Conservation (phyloP, 768 basidiomycete genomes). For the Mycena epipterygia region DNA sequence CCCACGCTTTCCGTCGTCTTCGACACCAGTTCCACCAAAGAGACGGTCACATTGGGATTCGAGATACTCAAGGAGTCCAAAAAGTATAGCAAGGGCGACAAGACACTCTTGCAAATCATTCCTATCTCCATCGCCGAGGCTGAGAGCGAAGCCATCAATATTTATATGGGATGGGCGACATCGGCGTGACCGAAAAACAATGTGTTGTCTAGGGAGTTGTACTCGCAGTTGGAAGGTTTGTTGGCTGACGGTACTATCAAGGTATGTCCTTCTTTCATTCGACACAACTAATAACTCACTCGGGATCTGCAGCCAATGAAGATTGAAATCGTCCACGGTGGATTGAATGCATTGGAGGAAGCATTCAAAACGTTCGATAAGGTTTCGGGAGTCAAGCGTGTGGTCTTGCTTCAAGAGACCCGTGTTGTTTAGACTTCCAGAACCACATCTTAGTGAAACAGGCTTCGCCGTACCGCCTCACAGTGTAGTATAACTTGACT, state of each 20-base stretch:
- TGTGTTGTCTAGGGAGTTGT: conserved; percentile 11
- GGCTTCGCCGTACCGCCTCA: not conserved
- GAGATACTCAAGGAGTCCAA: conserved; percentile 16
- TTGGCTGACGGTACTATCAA: conserved; percentile 20
- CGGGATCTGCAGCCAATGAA: no score
- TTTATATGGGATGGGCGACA: not conserved
- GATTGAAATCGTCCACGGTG: no score
- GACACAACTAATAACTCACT: not conserved
- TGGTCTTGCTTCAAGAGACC: no score
- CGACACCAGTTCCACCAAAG: no score
- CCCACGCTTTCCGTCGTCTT: no score
- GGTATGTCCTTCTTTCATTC: conserved; percentile 1
- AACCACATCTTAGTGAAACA: not conserved
- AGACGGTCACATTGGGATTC: conserved; percentile 6
- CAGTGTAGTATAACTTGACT: not conserved
- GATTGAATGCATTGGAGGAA: no score
- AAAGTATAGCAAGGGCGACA: conserved; percentile 5
- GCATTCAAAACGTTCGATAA: no score
- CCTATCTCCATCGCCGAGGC: conserved; percentile 4
- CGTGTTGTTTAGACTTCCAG: no score
- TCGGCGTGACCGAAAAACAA: conserved; percentile 18
- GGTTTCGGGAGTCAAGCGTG: no score
- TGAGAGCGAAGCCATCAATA: no score
- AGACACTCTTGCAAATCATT: conserved; percentile 12
- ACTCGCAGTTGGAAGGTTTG: conserved; percentile 9